These are phyloP conservation scores for Asterella californica DNA, from an alignment of 225 moss, liverwort and hornwort species.

Conservation along the genomic window DNA sequence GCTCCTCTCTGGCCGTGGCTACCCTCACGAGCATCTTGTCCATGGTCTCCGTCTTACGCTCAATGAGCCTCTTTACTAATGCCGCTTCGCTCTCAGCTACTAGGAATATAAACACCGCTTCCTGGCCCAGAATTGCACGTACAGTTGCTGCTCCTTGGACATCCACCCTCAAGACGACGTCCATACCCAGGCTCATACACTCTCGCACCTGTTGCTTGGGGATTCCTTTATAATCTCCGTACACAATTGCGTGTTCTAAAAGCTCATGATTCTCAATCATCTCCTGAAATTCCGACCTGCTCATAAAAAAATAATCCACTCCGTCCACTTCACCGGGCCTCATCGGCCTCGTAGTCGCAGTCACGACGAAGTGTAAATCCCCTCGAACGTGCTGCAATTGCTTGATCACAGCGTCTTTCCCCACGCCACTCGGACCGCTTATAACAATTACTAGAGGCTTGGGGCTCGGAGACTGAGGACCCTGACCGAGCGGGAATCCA, in stretches of 20 bases:
- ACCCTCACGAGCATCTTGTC: slow-evolving; percentile 88
- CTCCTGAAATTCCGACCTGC: slow-evolving; percentile 80
- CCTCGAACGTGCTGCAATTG: slow-evolving; percentile 72
- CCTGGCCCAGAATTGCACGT: slow-evolving; percentile 71
- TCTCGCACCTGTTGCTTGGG: slow-evolving; percentile 99
- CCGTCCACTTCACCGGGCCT: slow-evolving; percentile 83
- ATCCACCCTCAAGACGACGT: slow-evolving; percentile 90
- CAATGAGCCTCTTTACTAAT: slow-evolving; percentile 82
- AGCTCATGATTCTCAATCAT: slow-evolving; percentile 88
- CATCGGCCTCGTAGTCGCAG: slow-evolving; percentile 76
- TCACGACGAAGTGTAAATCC: slow-evolving; percentile 91
- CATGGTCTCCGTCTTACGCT: slow-evolving; percentile 82
- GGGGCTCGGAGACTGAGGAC: slow-evolving; percentile 59
- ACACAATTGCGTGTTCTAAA: slow-evolving; percentile 91
- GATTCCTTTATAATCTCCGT: slow-evolving; percentile 96
- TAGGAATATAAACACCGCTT: slow-evolving; percentile 91
- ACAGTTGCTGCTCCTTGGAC: slow-evolving; percentile 97
- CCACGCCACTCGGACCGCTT: slow-evolving; percentile 95
- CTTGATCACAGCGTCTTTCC: slow-evolving; percentile 97
- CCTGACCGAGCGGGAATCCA: slow-evolving; percentile 77
- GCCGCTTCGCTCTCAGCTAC: slow-evolving; percentile 88
- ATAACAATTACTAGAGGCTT: slow-evolving; percentile 94
- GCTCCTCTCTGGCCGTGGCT: slow-evolving; percentile 89
- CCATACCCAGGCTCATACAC: slow-evolving; percentile 71
- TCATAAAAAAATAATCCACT: slow-evolving; percentile 90